Percentiles rank a stretch among this genome's conserved stretches.
These are phyloP conservation scores for Cicer bijugum DNA, from an alignment of 306 rosid species.

Conservation along the genomic window DNA sequence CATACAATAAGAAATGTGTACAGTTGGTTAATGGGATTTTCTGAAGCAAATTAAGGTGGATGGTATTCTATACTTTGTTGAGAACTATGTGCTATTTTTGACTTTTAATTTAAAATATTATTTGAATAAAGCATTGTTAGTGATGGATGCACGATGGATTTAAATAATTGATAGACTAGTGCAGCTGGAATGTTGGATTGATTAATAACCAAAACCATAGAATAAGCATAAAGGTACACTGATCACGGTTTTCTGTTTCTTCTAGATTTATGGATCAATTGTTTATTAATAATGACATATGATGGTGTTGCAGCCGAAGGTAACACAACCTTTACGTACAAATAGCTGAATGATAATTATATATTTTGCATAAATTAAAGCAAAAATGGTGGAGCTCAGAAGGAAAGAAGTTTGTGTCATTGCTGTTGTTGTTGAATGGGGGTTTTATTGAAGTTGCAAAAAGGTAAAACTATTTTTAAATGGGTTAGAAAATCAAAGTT, in stretches of 20 bases:
- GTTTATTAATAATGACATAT: slow-evolving; percentile 30
- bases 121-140: slow-evolving; percentile 23
- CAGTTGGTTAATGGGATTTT: slow-evolving; percentile 21
- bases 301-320: slow-evolving; percentile 33
- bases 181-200: slow-evolving; percentile 35
- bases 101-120: neutral
- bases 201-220: slow-evolving; percentile 35
- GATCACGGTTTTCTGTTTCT: slow-evolving; percentile 29
- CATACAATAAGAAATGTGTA: too few relatives aligned
- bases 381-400: slow-evolving; percentile 10
- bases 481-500: neutral
- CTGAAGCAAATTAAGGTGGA: slow-evolving; percentile 15
- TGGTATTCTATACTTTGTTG: neutral
- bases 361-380: neutral
- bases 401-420: neutral
- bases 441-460: neutral
- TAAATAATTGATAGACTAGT: slow-evolving; percentile 32
- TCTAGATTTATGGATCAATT: slow-evolving; percentile 30
- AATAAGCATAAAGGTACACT: slow-evolving; percentile 38
- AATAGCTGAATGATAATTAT: slow-evolving; percentile 22
- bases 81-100: slow-evolving; percentile 34
- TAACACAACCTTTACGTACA: slow-evolving; percentile 35
- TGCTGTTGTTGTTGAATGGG: neutral
- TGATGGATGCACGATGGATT: slow-evolving; percentile 40
- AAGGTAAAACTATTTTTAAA: too few relatives aligned